Evolutionary conservation across 768 basidiomycete species (phyloP).

Genomic region (Russula vinacea): DNA sequence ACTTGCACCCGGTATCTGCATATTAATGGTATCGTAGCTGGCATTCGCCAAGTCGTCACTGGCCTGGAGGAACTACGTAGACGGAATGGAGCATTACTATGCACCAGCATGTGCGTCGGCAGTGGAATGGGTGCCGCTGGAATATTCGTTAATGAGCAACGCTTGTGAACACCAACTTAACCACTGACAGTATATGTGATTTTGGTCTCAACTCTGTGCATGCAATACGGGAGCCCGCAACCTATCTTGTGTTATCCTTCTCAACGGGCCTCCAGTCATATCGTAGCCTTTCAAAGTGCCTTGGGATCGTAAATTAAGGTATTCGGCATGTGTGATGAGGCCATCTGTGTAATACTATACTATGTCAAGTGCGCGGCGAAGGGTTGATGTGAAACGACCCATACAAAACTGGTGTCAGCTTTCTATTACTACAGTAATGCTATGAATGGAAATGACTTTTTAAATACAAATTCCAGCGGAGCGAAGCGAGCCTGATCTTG

Average conservation of each 20-base stretch:
- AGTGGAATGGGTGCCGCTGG: slow-evolving; percentile 88
- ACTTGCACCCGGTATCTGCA: slow-evolving; percentile 26
- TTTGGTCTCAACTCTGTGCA: background rate
- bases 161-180: slow-evolving; percentile 1
- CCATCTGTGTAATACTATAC: no score
- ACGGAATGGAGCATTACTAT: slow-evolving; percentile 63
- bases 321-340: background rate
- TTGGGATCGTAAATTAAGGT: background rate
- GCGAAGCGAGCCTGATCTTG: no score
- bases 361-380: background rate
- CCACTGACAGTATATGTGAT: no score
- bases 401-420: no score
- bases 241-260: background rate
- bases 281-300: background rate
- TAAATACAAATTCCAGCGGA: no score
- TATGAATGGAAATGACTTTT: no score
- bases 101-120: slow-evolving; percentile 80
- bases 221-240: background rate
- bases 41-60: slow-evolving; percentile 82
- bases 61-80: slow-evolving; percentile 80
- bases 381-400: no score
- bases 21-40: slow-evolving; percentile 47
- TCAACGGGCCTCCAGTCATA: background rate
- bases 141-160: slow-evolving; percentile 67
- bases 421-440: no score